A percentile compares a stretch with the other conserved stretches of the same genome.
These are phyloP conservation scores for Ganoderma resinaceum DNA, from an alignment of 1,284 basidiomycete genomes.

Conservation along the genomic window DNA sequence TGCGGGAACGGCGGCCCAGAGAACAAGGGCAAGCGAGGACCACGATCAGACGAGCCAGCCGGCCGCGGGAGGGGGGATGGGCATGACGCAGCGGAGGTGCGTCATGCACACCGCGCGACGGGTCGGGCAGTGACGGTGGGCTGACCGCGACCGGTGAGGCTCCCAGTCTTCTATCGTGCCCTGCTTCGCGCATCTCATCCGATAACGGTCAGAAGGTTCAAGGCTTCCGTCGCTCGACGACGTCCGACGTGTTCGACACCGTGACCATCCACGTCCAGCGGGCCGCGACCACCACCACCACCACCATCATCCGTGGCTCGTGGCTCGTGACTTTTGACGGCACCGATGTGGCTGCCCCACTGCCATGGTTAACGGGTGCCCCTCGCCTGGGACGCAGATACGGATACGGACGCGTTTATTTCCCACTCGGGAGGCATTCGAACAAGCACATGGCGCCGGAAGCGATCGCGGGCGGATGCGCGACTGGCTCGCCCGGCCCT, in stretches of 20 bases:
- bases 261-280: background rate
- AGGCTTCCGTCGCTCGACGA: background rate
- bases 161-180: conserved; percentile 1
- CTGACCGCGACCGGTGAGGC: background rate
- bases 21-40: background rate
- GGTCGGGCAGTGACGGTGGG: background rate
- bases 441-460: background rate
- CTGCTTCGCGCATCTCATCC: conserved; percentile 12
- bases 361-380: background rate
- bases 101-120: background rate
- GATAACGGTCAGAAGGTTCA: conserved; percentile 5
- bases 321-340: background rate
- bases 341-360: background rate
- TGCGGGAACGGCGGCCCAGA: background rate
- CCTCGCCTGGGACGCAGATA: background rate
- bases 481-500: background rate
- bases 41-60: background rate
- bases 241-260: background rate
- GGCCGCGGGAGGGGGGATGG: background rate
- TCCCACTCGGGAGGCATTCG: background rate
- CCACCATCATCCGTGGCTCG: background rate
- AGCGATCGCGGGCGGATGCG: background rate
- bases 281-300: background rate
- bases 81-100: conserved; percentile 1
- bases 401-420: background rate